Base-by-base conservation (phyloP, 768 basidiomycete species). In the Lactarius quietus region DNA sequence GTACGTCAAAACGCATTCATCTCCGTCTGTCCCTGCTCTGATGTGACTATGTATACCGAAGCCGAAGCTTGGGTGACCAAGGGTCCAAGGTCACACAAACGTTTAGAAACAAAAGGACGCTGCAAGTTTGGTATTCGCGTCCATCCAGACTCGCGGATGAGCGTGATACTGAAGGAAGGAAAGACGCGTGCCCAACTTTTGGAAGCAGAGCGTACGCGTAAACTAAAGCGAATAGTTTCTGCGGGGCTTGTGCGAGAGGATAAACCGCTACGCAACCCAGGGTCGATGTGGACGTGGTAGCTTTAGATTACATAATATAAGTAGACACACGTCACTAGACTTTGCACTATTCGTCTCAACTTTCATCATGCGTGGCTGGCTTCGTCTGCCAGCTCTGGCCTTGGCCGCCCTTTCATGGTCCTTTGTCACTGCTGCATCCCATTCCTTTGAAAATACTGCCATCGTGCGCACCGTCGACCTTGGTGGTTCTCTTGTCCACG, bases 51-150 rank as follows among this genome's bases (percentile, higher is more conserved):
- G 18, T 35, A 48, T 28, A 15, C 38, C 56, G 43, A 70, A 97
- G 95, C 93, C 53, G 89, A 97, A 76, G 85, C 95, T 26, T 99
- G 95, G 96, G 94, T 97, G 18, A 89, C 85, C 55, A 98, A 98
- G 75, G 94, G 90, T 6, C 80, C 80, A 8, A 84, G 82, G 43
- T 76, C 78, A 28, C 78, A 84, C 43, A 86, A 84, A 66, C 84
- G 88, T 60, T 69, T 93, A 23, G 93, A 97, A 70, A 85, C 90
- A 64, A 88, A 86, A 75, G 96, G 93, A 60, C 85, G 95, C 68
- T 91, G 90, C 38, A 88, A 88, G 70, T 80, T 75, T 62, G 96
- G 96, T 60, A 81, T 93, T 64, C 87, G 88, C 57, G 80, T 83
- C 15, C 92, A 92, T 73, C 89, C 86, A 0, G 84, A 86, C 64